Base-by-base conservation (phyloP, 768 basidiomycete genomes). In the Galerina marginata region DNA sequence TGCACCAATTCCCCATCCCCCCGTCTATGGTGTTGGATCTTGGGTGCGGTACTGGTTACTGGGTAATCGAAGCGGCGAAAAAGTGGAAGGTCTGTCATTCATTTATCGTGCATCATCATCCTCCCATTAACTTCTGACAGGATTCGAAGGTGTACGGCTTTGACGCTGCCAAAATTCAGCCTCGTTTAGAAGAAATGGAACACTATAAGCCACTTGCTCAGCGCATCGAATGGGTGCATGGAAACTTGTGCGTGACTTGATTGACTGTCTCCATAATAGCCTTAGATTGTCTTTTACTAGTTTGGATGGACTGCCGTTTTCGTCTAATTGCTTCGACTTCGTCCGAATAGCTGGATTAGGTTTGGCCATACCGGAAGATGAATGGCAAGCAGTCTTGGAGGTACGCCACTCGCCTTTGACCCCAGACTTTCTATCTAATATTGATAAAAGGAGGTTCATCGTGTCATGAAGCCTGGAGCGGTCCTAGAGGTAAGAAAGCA, bases 381-480 rank as follows among this genome's bases (percentile, higher is more conserved):
- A 90, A 83, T 91, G 90, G 89, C 86, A 83, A 65, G 79, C 75
- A 67, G 76, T 91, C 53, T 70, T 91, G 4, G 84, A 88, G 83
- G 90, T 86, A 73, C 64, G 61, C 45, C n/a, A 42, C 50, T 39
- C n/a, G 25, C 26, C 16, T 47, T 33, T 10, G 50, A 54, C 36
- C 47, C 26, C 33, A 20, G 7, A 45, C 12, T 10, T 42, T 38
- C 49, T 47, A 38, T 52, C 54, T 12, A 56, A 44, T 29, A 16
- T n/a, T 52, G 23, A 1, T 25, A 6, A 15, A 64, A 92, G 91
- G 89, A 92, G 73, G 78, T 88, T 40, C 77, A 82, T 20, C 86
- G 91, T 16, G 81, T 92, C 6, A 79, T 92, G 74, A 83, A 83
- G 64, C 81, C 84, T 6, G 81, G 85, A 15, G 90, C 81, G 26